phyloP scores from a whole-genome alignment of 768 basidiomycete genomes.

The Dentipellis sp. region DNA sequence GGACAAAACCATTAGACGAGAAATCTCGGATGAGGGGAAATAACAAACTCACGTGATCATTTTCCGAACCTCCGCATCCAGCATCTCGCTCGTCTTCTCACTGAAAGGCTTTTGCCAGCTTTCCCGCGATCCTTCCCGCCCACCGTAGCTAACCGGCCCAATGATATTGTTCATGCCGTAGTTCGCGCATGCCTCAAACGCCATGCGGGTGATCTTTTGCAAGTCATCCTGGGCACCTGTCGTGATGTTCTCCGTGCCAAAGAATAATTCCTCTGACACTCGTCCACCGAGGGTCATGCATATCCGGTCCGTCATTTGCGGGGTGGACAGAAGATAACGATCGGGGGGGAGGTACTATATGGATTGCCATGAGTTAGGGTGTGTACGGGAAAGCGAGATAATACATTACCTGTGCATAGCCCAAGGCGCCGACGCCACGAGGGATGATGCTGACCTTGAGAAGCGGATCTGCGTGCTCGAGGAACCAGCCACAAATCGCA shows the following conservation, averaged over 20 bases:
- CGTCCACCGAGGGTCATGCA: constrained; percentile 98
- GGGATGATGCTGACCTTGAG: constrained; percentile 99
- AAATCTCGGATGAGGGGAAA: background rate
- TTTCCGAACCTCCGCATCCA: constrained; percentile 86
- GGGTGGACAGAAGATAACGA: constrained; percentile 89
- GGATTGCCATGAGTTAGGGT: constrained; percentile 1
- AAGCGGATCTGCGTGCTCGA: constrained; percentile 94
- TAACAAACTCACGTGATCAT: constrained; percentile 73
- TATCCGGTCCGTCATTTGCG: constrained; percentile 91
- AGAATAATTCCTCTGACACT: constrained; percentile 98
- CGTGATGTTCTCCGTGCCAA: constrained; percentile 84
- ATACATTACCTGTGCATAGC: constrained; percentile 77
- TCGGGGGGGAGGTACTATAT: constrained; percentile 87
- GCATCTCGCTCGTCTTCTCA: constrained; percentile 92
- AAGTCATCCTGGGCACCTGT: constrained; percentile 98
- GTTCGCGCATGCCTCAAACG: constrained; percentile 90
- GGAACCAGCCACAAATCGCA: constrained; percentile 96
- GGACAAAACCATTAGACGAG: constrained; percentile 6
- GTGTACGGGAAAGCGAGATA: background rate
- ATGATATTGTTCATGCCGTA: constrained; percentile 96
- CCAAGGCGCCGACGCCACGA: constrained; percentile 88
- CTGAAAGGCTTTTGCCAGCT: constrained; percentile 96
- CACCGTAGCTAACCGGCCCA: constrained; percentile 94
- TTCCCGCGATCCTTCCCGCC: constrained; percentile 75
- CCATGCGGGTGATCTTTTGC: constrained; percentile 97